Evolutionary conservation across 345 rosid species (phyloP), one percentile per base, ranked within the genome.

Genomic region (Hibiscus tridactylites): DNA sequence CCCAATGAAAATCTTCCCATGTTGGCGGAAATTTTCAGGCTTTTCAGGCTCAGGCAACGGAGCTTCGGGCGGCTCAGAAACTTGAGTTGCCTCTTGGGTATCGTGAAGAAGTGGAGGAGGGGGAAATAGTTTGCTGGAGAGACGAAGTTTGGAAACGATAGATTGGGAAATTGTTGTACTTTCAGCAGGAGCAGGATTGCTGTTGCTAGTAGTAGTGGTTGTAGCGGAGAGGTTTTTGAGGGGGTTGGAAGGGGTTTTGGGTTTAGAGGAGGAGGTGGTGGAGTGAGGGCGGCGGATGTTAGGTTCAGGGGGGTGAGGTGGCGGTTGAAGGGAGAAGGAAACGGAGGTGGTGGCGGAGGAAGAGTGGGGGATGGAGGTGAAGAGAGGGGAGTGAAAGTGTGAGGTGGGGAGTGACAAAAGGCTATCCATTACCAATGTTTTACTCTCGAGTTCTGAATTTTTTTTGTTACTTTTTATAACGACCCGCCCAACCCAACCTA

Each of bases 1-100:
- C 19, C 99, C 99, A 0, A 95, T 80, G 71, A 91, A 95, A 42
- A 95, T 85, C 88, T 95, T 95, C 26, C 93, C 96, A 31, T 80
- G 78, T 73, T 95, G 92, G 6, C 88, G 88, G 79, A 83, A 86
- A 8, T 64, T 46, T 17, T 37, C 13, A 3, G 63, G 61, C 5
- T 42, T 53, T 53, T 81, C 90, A 16, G 61, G 77, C 68, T 65
- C 80, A 16, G 75, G 42, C 7, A 50, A 64, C 21, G 71, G 73
- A n/a, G 71, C 46, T 72, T 82, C 90, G 9, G 54, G 76, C 73
- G 54, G 77, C 73, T 68, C 81, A 21, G 76, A 49, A 19, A 49
- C 62, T 15, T 65, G 77, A 13, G 73, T 54, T 74, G 75, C 82
- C 15, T 68, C 61, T 50, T 71, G 75, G 56, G 70, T 71, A 74